Evolutionary conservation across 176 grass and related monocot species (phyloP).

Genomic region (Triticum turgidum): DNA sequence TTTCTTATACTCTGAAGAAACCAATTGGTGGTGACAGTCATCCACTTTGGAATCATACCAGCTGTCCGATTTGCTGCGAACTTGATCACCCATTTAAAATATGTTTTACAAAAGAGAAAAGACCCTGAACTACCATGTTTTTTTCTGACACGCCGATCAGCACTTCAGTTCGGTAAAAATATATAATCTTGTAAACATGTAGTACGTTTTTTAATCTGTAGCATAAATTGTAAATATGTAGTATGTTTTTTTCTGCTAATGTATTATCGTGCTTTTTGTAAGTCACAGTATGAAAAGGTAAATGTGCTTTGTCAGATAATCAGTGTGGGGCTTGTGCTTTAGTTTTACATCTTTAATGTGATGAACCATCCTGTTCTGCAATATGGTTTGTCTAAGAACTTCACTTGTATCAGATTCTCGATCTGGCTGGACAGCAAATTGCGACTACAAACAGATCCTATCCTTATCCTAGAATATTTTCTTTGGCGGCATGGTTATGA

Average conservation of each 20-base stretch:
- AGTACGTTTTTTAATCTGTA: too few relatives aligned
- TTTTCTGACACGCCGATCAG: constrained; percentile 6
- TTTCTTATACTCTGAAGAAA: background rate
- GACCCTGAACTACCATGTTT: background rate
- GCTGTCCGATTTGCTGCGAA: background rate
- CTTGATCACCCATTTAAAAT: background rate
- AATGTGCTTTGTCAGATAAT: constrained; percentile 1
- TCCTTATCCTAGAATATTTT: constrained; percentile 95
- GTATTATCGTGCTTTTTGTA: background rate
- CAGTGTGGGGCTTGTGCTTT: background rate
- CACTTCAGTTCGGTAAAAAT: background rate
- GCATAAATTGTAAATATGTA: too few relatives aligned
- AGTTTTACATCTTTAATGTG: constrained; percentile 6
- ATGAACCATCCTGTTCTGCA: background rate
- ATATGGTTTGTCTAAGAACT: background rate
- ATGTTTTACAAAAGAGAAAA: background rate
- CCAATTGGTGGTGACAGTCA: background rate
- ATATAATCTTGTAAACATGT: background rate
- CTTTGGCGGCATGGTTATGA: constrained; percentile 88
- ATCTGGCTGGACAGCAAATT: constrained; percentile 99
- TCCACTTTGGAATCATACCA: background rate
- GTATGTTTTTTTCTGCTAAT: background rate
- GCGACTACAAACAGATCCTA: constrained; percentile 90
- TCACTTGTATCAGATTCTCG: constrained; percentile 72
- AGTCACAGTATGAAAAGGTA: background rate